Conservation (phyloP, 208 protist genomes). For the Leishmania braziliensis region DNA sequence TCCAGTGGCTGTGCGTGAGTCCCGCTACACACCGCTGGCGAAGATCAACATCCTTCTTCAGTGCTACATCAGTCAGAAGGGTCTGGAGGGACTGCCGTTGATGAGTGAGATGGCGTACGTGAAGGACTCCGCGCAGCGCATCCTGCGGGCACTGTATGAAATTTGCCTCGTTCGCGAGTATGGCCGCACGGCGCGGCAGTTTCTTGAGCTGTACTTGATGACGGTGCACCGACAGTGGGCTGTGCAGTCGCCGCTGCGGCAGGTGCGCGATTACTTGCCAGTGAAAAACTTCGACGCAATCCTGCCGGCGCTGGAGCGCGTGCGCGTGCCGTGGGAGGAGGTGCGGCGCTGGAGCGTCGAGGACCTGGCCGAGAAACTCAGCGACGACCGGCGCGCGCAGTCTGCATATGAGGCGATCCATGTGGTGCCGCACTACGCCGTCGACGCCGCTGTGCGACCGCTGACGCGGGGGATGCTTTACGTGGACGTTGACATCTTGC, state of each 20-base stretch:
- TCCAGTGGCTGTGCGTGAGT: slow-evolving; percentile 98
- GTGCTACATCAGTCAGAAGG: slow-evolving; percentile 98
- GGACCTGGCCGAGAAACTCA: slow-evolving; percentile 94
- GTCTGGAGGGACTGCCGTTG: slow-evolving; percentile 97
- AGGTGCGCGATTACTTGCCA: slow-evolving; percentile 80
- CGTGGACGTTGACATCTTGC: slow-evolving; percentile 95
- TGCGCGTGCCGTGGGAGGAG: slow-evolving; percentile 95
- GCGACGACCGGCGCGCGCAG: slow-evolving; percentile 88
- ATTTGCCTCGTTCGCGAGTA: slow-evolving; percentile 96
- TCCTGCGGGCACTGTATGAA: slow-evolving; percentile 95
- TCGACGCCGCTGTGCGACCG: slow-evolving; percentile 93
- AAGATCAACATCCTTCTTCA: slow-evolving; percentile 99
- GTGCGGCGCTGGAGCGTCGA: slow-evolving; percentile 93
- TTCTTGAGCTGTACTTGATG: slow-evolving; percentile 93
- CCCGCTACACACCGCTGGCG: slow-evolving; percentile 93
- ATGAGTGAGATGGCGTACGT: slow-evolving; percentile 99
- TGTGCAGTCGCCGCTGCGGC: slow-evolving; percentile 93
- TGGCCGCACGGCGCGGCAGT: slow-evolving; percentile 93
- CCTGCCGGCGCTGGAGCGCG: slow-evolving; percentile 95
- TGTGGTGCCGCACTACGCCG: slow-evolving; percentile 94
- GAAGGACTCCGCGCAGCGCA: slow-evolving; percentile 95
- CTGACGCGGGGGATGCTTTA: slow-evolving; percentile 96
- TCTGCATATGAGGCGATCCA: slow-evolving; percentile 91
- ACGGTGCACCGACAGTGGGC: slow-evolving; percentile 97
- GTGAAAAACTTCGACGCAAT: slow-evolving; percentile 85